A percentile compares a stretch with the other conserved stretches of the same genome.
phyloP scores from a whole-genome alignment of 2,329 filamentous ascomycete genomes.

The Arthrobotrys sinensis region DNA sequence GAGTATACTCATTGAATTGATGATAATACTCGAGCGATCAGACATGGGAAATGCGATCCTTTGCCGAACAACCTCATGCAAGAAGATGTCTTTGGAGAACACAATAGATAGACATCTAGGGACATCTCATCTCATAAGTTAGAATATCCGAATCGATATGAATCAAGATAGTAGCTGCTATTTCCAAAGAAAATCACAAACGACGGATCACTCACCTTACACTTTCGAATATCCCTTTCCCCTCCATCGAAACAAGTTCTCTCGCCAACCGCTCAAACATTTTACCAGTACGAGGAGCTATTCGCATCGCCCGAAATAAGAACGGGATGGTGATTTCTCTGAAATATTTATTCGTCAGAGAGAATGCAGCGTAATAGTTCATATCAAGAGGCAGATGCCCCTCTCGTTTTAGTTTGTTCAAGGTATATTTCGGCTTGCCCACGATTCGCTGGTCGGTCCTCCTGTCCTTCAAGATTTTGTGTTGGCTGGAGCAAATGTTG shows the following conservation, averaged over 20 bases:
- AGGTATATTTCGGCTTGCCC: no score
- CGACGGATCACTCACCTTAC: conserved; percentile 1
- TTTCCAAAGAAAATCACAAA: neutral
- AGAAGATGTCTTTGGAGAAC: neutral
- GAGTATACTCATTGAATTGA: neutral
- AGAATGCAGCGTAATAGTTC: conserved; percentile 6
- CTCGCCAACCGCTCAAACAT: neutral
- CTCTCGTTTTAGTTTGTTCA: neutral
- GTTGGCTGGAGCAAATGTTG: conserved; percentile 8
- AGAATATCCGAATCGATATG: neutral
- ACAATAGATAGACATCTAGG: neutral
- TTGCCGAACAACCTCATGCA: neutral
- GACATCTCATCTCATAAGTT: neutral
- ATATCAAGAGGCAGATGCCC: neutral
- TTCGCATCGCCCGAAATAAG: conserved; percentile 10
- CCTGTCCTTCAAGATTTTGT: neutral
- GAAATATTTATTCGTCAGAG: neutral
- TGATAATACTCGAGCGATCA: neutral
- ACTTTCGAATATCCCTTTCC: conserved; percentile 10
- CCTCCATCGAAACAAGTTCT: neutral
- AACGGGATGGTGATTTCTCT: conserved; percentile 13
- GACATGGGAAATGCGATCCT: neutral
- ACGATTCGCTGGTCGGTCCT: neutral
- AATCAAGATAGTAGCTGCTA: no score
- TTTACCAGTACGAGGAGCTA: neutral